Evolutionary conservation across 2,329 filamentous ascomycete species (phyloP).

Genomic region (Fonsecaea multimorphosa): DNA sequence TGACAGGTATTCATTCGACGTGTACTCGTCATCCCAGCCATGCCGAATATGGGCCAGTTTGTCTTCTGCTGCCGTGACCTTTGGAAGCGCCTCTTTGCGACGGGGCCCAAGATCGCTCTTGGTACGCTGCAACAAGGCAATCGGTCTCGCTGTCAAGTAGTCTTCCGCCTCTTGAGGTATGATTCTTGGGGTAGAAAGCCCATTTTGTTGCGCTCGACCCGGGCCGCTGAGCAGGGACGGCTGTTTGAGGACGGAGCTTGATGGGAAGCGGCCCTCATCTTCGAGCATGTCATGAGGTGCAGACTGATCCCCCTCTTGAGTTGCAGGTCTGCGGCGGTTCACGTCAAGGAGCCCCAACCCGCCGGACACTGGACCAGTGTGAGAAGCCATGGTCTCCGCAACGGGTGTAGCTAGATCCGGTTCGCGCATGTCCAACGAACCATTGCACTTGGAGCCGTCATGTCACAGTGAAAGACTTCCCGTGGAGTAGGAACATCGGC

Average conservation of each 20-base stretch:
- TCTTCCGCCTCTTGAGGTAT: slow-evolving; percentile 36
- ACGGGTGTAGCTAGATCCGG: slow-evolving; percentile 19
- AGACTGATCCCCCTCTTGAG: slow-evolving; percentile 26
- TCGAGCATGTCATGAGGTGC: slow-evolving; percentile 11
- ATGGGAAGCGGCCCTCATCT: slow-evolving; percentile 18
- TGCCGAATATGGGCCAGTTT: slow-evolving; percentile 69
- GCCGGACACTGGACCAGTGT: slow-evolving; percentile 17
- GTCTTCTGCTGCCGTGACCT: slow-evolving; percentile 54
- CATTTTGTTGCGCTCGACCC: slow-evolving; percentile 23
- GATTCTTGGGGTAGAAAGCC: slow-evolving; percentile 26
- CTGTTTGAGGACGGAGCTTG: slow-evolving; percentile 21
- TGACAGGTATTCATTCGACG: slow-evolving; percentile 86
- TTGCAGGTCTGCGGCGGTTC: slow-evolving; percentile 24
- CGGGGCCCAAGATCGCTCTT: slow-evolving; percentile 60
- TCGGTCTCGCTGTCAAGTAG: slow-evolving; percentile 27
- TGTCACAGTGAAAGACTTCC: background rate
- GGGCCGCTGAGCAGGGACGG: slow-evolving; percentile 20
- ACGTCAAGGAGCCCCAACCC: slow-evolving; percentile 27
- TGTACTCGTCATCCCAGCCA: slow-evolving; percentile 91
- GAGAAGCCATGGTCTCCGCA: slow-evolving; percentile 25
- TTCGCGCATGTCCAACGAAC: slow-evolving; percentile 9
- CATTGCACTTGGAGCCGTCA: slow-evolving; percentile 8
- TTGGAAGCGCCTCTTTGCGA: slow-evolving; percentile 47
- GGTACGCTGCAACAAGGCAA: slow-evolving; percentile 52
- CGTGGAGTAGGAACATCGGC: background rate